Conservation (phyloP, 108 stramenopile genomes). For the Nannochloropsis salina region DNA sequence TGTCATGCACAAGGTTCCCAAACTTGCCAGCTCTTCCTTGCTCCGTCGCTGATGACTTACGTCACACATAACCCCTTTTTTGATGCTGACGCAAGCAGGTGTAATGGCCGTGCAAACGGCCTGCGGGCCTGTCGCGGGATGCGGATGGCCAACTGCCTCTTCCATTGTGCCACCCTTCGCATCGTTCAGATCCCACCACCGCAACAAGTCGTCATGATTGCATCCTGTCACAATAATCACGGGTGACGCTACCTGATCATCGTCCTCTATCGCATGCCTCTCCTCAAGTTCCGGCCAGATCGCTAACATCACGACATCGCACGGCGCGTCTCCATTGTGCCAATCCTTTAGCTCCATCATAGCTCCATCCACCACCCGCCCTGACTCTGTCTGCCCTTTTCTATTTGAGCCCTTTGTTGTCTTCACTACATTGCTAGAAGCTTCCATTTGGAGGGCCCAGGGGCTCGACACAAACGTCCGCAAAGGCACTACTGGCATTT, state of each 20-base stretch:
- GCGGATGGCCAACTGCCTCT: background rate
- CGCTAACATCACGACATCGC: background rate
- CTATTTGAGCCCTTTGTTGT: background rate
- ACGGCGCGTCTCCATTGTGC: background rate
- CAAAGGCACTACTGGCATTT: background rate
- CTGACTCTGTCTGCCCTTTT: background rate
- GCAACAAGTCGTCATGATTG: constrained; percentile 12
- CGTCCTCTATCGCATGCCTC: background rate
- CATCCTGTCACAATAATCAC: constrained; percentile 10
- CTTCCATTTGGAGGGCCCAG: too few species aligned
- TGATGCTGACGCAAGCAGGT: background rate
- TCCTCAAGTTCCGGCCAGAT: background rate
- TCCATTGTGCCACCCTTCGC: background rate
- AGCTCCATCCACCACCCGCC: background rate
- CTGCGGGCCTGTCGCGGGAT: background rate
- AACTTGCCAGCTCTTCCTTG: background rate
- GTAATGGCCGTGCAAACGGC: constrained; percentile 17
- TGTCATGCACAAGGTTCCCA: background rate
- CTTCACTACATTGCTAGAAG: background rate
- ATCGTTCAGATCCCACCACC: background rate
- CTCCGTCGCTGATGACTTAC: background rate
- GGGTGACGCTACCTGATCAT: background rate
- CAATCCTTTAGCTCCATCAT: background rate
- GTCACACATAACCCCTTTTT: background rate
- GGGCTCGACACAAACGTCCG: too few species aligned